Evolutionary conservation across 768 basidiomycete species (phyloP), one percentile per base, ranked within the genome.

Genomic region (Daedaleopsis sinensis): DNA sequence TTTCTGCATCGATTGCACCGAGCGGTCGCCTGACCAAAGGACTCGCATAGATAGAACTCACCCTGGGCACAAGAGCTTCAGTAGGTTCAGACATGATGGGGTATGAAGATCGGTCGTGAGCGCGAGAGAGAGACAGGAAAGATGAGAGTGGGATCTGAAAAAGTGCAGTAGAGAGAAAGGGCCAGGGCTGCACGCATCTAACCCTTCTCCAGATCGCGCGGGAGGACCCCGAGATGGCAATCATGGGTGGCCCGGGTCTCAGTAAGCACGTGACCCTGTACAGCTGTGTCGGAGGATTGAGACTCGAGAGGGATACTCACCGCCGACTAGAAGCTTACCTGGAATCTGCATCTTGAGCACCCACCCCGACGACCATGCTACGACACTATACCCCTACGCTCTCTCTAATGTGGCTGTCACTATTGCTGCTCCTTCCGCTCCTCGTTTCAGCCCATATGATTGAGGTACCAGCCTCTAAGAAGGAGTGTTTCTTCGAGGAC

Each of bases 401-500:
- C 27, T 64, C 79, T 16, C 64, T 84, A 23, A 65, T 77, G 55
- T 77, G 84, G 63, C 58, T 83, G 43, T 80, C 61, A 36, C 76
- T 72, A 66, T 78, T 68, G 63, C 73, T 66, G 16, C 50, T 77
- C 13, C 53, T 73, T 38, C 71, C 76, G 1, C 24, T 57, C 12
- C 63, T 85, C 39, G 76, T 79, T 18, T 80, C 77, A 50, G 84
- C 87, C 0, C 90, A 93, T 74, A 82, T 89, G 72, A 86, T 93
- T 67, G 86, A 87, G 68, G 80, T 97, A 13, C 72, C 81, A 3
- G 90, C 94, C 12, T 88, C 88, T 16, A 87, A 86, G 71, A 94
- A 93, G 71, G 94, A 96, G 71, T 97, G 94, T 76, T 97, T 94
- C 81, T 96, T 97, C 72, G 95, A 97, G 76, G 94, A 96, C 77